Base-by-base conservation (phyloP, 495 filamentous ascomycete species). In the Chaetomidium leptoderma region DNA sequence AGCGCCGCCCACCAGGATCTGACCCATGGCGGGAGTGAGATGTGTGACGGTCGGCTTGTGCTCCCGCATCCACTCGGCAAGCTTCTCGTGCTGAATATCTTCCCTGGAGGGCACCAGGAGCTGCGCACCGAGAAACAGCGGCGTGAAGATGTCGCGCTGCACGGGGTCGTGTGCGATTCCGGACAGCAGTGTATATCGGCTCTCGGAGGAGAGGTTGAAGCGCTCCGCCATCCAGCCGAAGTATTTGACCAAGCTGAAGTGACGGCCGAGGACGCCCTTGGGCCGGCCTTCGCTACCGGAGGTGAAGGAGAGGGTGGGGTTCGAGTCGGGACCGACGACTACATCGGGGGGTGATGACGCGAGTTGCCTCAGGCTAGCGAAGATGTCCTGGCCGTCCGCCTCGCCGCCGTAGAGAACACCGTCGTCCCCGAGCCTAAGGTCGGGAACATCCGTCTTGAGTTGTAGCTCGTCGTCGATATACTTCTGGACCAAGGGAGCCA, bases 1-100 rank as follows among this genome's bases (percentile, higher is more conserved):
- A 7, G 90, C 88, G 61, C 89, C 90, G 36, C 92, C 93, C 29
- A 95, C 87, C 1, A 98, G 77, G 50, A 98, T 93, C 66, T 97
- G 92, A 49, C 92, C 92, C 92, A 97, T 90, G 36, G 92, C 93
- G 6, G 93, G 93, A 0, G 93, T 98, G 16, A 98, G 76, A 67
- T 97, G 93, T 5, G 91, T 92, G 33, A 93, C 86, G 16, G 89
- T 96, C 14, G 88, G 83, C 51, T 80, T 74, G 64, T 91, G 82
- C 52, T 88, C 81, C 45, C 78, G 78, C 85, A 97, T 92, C 93
- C 93, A 97, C 63, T 95, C 89, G 3, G 90, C 91, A 19, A 98
- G 78, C 58, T 80, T 85, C 71, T 96, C 92, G 65, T 96, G 88
- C 48, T 86, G 82, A 37, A 98, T 98, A 64, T 91, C 85, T 54